Evolutionary conservation across 257 asterid genomes (phyloP), one percentile per base, ranked within the genome.

Genomic region (Scutellaria minor): DNA sequence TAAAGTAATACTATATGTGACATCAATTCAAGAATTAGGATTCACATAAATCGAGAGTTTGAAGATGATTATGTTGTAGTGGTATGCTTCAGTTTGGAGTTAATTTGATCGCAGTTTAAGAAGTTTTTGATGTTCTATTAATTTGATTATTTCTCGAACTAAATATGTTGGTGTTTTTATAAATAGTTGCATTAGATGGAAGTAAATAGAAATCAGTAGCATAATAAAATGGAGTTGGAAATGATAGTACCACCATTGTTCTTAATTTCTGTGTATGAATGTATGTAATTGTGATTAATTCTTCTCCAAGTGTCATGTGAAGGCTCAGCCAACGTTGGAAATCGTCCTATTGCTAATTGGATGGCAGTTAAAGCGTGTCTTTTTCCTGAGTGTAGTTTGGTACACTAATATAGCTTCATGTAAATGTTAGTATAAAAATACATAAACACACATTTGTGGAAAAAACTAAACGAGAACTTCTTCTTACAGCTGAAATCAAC

Each of bases 301-400:
- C 60, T n/a, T n/a, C n/a, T 85, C 87, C 95, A 79, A 83, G 64
- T 73, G 56, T 68, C 68, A 74, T 64, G 62, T 70, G 59, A 62
- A 81, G 79, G 79, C 82, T 72, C 75, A 71, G 69, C 82, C 73
- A 71, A 53, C 79, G 47, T 81, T 47, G 88, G 82, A 81, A 85
- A 76, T 71, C 42, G 87, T 74, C 78, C 70, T 54, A 55, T 66
- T 70, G 61, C 75, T 71, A 42, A 83, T 64, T 83, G 86, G 81
- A 68, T 63, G 66, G 65, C 79, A 69, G 79, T 82, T 80, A 76
- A 78, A 66, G 80, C 70, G 15, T 64, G 70, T 48, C 72, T 68
- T 59, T 40, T 48, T 71, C 55, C 35, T 54, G 4, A 59, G 60
- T 68, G 62, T 63, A 70, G 57, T 64, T 76, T 40, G 39, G 47